Percentiles rank a stretch among this genome's conserved stretches.
Conservation (phyloP, 108 stramenopile genomes). For the Stephanodiscus triporus region DNA sequence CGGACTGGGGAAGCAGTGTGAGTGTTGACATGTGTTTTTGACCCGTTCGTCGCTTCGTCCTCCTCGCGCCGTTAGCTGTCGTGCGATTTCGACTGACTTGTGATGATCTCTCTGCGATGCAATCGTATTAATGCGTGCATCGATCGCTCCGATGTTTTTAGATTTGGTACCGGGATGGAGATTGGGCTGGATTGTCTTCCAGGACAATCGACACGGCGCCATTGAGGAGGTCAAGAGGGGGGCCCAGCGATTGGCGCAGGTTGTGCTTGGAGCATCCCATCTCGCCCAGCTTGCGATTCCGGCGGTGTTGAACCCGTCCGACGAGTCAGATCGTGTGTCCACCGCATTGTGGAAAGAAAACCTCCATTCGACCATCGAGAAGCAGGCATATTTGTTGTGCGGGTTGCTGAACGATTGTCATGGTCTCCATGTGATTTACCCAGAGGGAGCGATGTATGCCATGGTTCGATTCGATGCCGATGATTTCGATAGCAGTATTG, state of each 20-base stretch:
- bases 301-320: conserved; percentile 55
- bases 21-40: too few relatives aligned
- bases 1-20: conserved; percentile 92
- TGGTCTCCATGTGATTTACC: conserved; percentile 66
- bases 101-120: background rate
- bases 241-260: conserved; percentile 79
- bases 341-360: conserved; percentile 67
- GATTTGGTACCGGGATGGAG: conserved; percentile 93
- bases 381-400: conserved; percentile 67
- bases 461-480: conserved; percentile 72
- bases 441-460: conserved; percentile 91
- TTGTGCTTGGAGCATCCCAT: conserved; percentile 81
- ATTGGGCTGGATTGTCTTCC: conserved; percentile 85
- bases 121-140: background rate
- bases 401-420: conserved; percentile 56
- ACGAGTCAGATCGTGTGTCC: conserved; percentile 36
- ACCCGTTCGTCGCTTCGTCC: background rate
- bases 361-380: conserved; percentile 58
- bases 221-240: conserved; percentile 74
- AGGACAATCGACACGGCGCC: conserved; percentile 65
- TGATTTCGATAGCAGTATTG: conserved; percentile 48
- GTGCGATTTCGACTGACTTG: background rate
- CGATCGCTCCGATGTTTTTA: background rate
- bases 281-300: conserved; percentile 85
- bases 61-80: background rate